These are phyloP conservation scores for Diaporthe caulivora DNA, from an alignment of 2,329 filamentous ascomycete species.

Conservation along the genomic window DNA sequence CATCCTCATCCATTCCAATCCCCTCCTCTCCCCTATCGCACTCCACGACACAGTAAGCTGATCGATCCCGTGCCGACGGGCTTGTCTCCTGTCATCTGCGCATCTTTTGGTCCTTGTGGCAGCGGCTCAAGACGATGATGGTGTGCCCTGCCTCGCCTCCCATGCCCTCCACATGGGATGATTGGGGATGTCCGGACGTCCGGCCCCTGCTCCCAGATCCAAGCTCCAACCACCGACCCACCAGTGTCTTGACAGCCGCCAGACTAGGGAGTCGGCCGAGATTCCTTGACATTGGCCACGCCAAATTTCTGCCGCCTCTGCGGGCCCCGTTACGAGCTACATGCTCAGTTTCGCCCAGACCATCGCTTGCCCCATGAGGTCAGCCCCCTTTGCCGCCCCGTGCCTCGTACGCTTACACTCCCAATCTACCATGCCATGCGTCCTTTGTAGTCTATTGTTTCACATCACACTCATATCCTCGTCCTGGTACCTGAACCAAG, in stretches of 20 bases:
- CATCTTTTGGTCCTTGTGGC: background rate
- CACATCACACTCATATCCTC: conserved; percentile 20
- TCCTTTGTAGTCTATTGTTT: conserved; percentile 28
- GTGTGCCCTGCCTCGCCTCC: conserved; percentile 30
- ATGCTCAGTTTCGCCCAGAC: conserved; percentile 16
- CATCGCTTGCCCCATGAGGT: conserved; percentile 24
- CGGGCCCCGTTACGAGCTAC: conserved; percentile 20
- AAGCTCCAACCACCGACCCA: conserved; percentile 30
- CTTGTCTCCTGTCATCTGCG: conserved; percentile 6
- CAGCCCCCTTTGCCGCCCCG: conserved; percentile 1
- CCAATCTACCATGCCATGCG: conserved; percentile 5
- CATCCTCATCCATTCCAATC: too few relatives aligned
- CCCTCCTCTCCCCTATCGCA: background rate
- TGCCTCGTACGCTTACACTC: background rate
- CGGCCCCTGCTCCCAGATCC: conserved; percentile 28
- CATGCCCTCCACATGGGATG: conserved; percentile 30
- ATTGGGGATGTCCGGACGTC: conserved; percentile 41
- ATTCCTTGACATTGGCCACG: conserved; percentile 26
- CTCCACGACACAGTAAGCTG: conserved; percentile 24
- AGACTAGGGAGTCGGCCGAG: conserved; percentile 24
- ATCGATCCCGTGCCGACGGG: conserved; percentile 20
- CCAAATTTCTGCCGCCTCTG: conserved; percentile 4
- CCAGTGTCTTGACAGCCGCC: conserved; percentile 27
- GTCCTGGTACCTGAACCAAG: conserved; percentile 7
- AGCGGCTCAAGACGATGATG: conserved; percentile 20